phyloP scores from a whole-genome alignment of 345 rosid genomes.

The Camelina sativa region DNA sequence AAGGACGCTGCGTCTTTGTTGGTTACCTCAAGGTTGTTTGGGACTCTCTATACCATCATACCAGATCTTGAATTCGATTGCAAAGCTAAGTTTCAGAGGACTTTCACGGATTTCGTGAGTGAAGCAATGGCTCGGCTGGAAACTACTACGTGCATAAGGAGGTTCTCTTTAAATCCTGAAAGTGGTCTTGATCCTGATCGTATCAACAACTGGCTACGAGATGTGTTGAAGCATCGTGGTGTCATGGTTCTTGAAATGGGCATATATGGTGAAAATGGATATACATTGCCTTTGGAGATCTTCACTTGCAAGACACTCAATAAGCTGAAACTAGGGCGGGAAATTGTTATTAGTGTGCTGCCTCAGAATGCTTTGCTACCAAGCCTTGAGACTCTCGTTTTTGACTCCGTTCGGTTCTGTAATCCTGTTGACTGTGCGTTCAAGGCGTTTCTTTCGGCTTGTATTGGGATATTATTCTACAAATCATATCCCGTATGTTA shows the following conservation, averaged over 20 bases:
- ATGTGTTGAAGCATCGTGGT: background rate
- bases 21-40: background rate
- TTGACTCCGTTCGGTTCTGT: background rate
- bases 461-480: no score
- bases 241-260: background rate
- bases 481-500: no score
- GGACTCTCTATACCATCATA: background rate
- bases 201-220: background rate
- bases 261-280: background rate
- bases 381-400: background rate
- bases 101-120: background rate
- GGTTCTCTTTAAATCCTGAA: background rate
- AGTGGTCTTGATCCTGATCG: background rate
- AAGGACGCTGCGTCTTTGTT: background rate
- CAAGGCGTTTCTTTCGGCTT: background rate
- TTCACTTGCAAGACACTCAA: background rate
- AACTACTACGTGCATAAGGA: background rate
- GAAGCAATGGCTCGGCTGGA: background rate
- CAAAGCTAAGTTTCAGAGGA: background rate
- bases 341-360: no score
- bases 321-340: background rate
- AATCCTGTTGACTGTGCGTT: background rate
- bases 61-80: background rate
- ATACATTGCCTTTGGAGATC: background rate
- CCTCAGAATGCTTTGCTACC: background rate